Percentiles rank a stretch among this genome's conserved stretches.
Evolutionary conservation across 2,329 filamentous ascomycete species (phyloP).

Genomic region (Purpureocillium lavendulum): DNA sequence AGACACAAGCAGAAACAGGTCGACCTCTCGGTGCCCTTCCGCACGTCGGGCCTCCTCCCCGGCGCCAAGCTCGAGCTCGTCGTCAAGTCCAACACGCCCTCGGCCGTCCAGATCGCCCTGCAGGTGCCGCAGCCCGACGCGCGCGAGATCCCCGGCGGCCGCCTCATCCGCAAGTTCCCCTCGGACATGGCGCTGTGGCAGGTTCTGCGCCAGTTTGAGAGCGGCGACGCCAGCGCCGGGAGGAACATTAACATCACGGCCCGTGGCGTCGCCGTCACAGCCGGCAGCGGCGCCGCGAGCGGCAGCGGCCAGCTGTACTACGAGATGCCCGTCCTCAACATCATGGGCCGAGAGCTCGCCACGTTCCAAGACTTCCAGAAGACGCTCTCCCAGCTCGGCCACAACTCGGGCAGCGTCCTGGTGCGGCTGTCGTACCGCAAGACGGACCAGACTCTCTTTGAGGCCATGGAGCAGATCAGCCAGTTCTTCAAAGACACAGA

Average conservation of each 20-base stretch:
- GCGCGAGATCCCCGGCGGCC: slow-evolving; percentile 50
- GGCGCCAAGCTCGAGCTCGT: slow-evolving; percentile 93
- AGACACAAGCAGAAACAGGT: slow-evolving; percentile 79
- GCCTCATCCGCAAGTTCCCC: slow-evolving; percentile 76
- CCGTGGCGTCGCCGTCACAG: slow-evolving; percentile 65
- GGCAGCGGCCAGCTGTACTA: slow-evolving; percentile 76
- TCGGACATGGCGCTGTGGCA: slow-evolving; percentile 87
- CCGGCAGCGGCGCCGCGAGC: slow-evolving; percentile 36
- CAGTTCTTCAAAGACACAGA: slow-evolving; percentile 58
- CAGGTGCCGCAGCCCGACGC: slow-evolving; percentile 70
- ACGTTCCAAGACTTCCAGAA: slow-evolving; percentile 80
- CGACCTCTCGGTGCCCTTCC: slow-evolving; percentile 77
- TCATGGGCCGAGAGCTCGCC: slow-evolving; percentile 72
- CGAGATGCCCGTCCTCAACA: slow-evolving; percentile 75
- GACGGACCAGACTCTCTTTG: slow-evolving; percentile 71
- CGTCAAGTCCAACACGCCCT: slow-evolving; percentile 74
- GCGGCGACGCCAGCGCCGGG: slow-evolving; percentile 53
- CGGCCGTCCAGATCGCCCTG: slow-evolving; percentile 80
- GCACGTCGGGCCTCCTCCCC: slow-evolving; percentile 70
- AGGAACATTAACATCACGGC: slow-evolving; percentile 73
- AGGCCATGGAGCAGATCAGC: slow-evolving; percentile 75
- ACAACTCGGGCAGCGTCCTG: slow-evolving; percentile 75
- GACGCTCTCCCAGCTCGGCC: slow-evolving; percentile 76
- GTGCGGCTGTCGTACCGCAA: slow-evolving; percentile 69
- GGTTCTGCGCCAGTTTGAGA: slow-evolving; percentile 83